phyloP scores from a whole-genome alignment of 2,329 filamentous ascomycete genomes.

The Coleophoma cylindrospora region DNA sequence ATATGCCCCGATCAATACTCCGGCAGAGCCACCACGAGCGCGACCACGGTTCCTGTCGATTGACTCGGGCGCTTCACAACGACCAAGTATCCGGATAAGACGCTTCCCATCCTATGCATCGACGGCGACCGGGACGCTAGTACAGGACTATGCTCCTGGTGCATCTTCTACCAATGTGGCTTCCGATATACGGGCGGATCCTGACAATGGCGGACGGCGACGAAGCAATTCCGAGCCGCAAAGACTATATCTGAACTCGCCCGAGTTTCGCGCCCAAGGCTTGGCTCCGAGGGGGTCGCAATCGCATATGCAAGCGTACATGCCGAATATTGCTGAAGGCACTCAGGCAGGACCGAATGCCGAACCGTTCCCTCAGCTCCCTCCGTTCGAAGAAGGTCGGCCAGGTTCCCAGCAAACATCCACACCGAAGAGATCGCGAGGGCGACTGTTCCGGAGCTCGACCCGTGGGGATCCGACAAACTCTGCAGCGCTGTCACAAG shows the following conservation, averaged over 20 bases:
- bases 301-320: conserved; percentile 1
- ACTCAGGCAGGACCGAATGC: too few species aligned
- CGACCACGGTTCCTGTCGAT: neutral
- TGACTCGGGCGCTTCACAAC: neutral
- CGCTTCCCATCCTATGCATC: conserved; percentile 5
- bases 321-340: conserved; percentile 7
- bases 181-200: neutral
- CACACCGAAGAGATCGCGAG: conserved; percentile 3
- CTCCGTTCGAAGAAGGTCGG: neutral
- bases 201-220: neutral
- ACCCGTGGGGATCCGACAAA: conserved; percentile 1
- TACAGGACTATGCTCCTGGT: neutral
- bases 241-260: neutral
- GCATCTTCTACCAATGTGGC: neutral
- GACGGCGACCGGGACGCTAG: neutral
- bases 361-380: neutral
- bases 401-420: neutral
- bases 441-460: conserved; percentile 9
- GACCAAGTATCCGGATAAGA: conserved; percentile 19
- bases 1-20: neutral
- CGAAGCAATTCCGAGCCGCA: conserved; percentile 15
- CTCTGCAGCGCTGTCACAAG: neutral
- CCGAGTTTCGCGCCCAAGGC: neutral
- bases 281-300: neutral
- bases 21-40: neutral